Base-by-base conservation (phyloP, 768 basidiomycete genomes). In the Cyclocybe cylindracea region DNA sequence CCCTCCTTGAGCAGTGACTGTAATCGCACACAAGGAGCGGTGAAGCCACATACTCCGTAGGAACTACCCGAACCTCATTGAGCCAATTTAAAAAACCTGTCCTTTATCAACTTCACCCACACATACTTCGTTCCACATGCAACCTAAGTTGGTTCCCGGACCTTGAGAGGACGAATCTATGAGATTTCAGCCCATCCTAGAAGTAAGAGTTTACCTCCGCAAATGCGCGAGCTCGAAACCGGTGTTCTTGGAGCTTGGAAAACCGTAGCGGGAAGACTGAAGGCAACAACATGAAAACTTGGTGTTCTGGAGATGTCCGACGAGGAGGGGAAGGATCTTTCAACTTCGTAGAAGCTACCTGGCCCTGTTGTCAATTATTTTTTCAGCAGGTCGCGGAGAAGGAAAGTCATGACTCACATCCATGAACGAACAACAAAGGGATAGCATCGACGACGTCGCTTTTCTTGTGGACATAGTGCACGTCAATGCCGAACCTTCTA, bases 211-310 rank as follows among this genome's bases (percentile, higher is more conserved):
- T 9, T 39, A 79, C 84, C 67, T 86, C 81, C 1, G 83, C 83
- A 44, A 77, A 82, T 49, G 80, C 1, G 60, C 35, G 1, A 66
- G 32, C 3, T 51, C 56, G 48, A 85, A 85, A 2, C 80, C 83
- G 55, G 70, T 71, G 58, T 78, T 81, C 36, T 59, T 72, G 80
- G 76, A 1, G 74, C 79, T 10, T 80, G 85, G 85, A 62, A 86
- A 86, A 0, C 83, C 86, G 64, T 65, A 87, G 0, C 82, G 10
- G 86, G 85, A 2, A 87, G 57, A 55, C 83, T 79, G 7, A 78
- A 55, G 0, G 78, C 80, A 1, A 88, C 83, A 16, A 87, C 82
- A 51, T 87, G 85, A 58, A 86, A 85, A 31, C 73, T 76, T 1
- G 82, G 83, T 78, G 69, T 0, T 76, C 72, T 2, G 68, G 48